Percentiles rank a stretch among this genome's conserved stretches.
Conservation (phyloP, 768 basidiomycete species). For the Sutorius australiensis region DNA sequence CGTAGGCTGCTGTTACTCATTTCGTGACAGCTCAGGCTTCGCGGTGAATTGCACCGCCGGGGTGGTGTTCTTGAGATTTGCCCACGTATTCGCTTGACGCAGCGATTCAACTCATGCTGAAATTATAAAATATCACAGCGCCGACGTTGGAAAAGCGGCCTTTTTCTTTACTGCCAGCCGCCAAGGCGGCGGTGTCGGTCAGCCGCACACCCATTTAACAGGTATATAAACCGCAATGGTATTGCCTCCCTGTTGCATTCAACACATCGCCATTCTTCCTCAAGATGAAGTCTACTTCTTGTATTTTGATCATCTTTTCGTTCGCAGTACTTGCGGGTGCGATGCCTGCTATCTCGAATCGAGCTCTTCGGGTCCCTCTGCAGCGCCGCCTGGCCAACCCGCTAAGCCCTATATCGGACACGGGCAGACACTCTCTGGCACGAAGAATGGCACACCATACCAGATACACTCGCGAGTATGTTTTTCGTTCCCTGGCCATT, state of each 20-base stretch:
- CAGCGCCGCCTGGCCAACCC: conserved; percentile 3
- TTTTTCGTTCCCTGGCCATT: neutral
- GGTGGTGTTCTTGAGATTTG: neutral
- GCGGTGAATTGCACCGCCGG: neutral
- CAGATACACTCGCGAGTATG: conserved; percentile 5
- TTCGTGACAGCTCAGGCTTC: neutral
- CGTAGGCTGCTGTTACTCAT: too few species aligned
- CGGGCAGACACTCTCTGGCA: neutral
- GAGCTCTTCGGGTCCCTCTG: conserved; percentile 4
- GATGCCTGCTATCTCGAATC: conserved; percentile 8
- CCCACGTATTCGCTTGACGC: neutral
- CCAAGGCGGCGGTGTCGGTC: conserved; percentile 1
- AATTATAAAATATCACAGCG: neutral
- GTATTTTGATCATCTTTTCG: conserved; percentile 3
- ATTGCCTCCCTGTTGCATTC: neutral
- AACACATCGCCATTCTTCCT: neutral
- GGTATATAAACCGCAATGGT: conserved; percentile 6
- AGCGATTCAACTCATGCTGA: neutral
- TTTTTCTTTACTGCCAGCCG: conserved; percentile 3
- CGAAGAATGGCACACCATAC: conserved; percentile 1
- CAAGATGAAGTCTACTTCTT: conserved; percentile 5
- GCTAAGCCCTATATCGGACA: neutral
- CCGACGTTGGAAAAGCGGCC: too few species aligned
- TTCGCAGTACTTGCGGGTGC: neutral
- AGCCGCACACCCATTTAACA: conserved; percentile 9